Conservation (phyloP, 495 filamentous ascomycete species). For the Xylaria bambusicola region DNA sequence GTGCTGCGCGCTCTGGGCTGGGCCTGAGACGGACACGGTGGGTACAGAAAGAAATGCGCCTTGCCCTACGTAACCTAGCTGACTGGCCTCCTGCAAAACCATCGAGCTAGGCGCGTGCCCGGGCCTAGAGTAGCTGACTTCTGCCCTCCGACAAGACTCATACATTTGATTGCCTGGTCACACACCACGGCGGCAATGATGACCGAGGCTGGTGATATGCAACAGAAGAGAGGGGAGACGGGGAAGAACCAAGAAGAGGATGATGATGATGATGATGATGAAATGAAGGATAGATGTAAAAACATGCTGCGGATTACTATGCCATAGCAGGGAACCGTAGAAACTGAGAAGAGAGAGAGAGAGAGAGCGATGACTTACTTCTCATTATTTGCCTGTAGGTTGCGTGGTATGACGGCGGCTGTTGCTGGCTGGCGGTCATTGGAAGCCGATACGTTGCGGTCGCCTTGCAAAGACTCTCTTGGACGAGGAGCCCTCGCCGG, state of each 20-base stretch:
- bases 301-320: too few relatives aligned
- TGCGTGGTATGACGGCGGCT: conserved; percentile 44
- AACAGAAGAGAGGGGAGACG: conserved; percentile 8
- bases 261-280: too few relatives aligned
- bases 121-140: neutral
- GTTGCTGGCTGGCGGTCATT: conserved; percentile 47
- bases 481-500: conserved; percentile 37
- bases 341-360: too few relatives aligned
- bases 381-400: conserved; percentile 42
- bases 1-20: conserved; percentile 8
- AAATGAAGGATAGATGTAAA: too few relatives aligned
- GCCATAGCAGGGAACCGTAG: too few relatives aligned
- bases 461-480: conserved; percentile 48
- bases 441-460: conserved; percentile 45
- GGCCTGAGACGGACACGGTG: conserved; percentile 1
- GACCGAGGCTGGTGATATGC: conserved; percentile 10
- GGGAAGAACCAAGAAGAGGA: neutral
- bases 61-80: conserved; percentile 18
- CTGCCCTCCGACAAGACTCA: too few relatives aligned
- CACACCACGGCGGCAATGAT: neutral
- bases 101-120: conserved; percentile 12
- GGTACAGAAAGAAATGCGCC: conserved; percentile 24
- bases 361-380: conserved; percentile 42
- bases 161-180: too few relatives aligned
- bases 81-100: conserved; percentile 5